These are phyloP conservation scores for Monosporascus sp. DNA, from an alignment of 2,329 filamentous ascomycete species.

Conservation along the genomic window DNA sequence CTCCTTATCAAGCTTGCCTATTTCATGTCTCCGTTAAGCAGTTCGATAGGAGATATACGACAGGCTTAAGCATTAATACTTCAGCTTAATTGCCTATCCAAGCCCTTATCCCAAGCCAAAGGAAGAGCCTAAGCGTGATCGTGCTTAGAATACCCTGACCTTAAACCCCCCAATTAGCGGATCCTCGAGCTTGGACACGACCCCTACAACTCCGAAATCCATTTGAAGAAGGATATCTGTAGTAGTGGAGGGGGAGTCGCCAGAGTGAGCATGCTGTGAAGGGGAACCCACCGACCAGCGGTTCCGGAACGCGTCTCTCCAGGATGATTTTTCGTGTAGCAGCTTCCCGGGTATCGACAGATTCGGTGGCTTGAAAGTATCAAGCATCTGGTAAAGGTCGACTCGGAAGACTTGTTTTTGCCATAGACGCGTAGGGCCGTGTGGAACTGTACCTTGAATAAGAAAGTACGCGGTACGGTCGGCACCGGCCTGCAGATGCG, in stretches of 20 bases:
- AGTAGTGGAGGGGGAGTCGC: background rate
- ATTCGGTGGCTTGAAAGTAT: background rate
- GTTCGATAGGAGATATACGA: no score
- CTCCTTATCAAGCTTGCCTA: no score
- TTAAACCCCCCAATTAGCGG: no score
- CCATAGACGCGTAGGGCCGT: background rate
- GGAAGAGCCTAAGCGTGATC: no score
- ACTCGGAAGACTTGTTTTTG: background rate
- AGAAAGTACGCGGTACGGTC: background rate
- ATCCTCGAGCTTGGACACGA: no score
- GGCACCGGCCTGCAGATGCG: background rate
- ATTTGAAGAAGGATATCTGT: background rate
- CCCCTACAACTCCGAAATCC: no score
- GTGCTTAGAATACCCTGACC: no score
- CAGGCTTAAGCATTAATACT: no score
- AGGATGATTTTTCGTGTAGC: background rate
- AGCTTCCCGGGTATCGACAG: background rate
- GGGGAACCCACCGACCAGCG: background rate
- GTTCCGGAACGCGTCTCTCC: background rate
- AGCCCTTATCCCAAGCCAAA: no score
- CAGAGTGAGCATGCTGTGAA: background rate
- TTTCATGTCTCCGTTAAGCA: no score
- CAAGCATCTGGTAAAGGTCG: background rate
- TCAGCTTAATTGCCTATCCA: no score
- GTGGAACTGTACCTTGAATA: background rate